phyloP scores from a whole-genome alignment of 768 basidiomycete genomes.

The Lentinula boryana region DNA sequence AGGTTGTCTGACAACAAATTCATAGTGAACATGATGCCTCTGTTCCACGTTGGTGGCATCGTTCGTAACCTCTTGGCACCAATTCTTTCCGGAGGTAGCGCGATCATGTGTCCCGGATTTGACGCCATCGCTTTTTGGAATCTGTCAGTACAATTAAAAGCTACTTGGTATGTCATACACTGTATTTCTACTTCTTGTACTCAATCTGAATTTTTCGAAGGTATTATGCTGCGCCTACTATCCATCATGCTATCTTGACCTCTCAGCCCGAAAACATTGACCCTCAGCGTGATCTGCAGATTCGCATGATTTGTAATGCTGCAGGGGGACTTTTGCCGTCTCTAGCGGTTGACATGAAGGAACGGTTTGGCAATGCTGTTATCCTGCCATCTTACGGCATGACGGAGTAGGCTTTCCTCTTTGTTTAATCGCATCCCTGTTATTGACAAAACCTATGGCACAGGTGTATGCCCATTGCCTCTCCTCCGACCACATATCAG shows the following conservation, averaged over 20 bases:
- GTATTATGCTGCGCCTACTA: conserved; percentile 46
- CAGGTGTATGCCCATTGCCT: conserved; percentile 47
- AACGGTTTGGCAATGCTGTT: conserved; percentile 39
- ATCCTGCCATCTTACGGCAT: conserved; percentile 60
- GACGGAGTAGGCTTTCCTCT: conserved; percentile 32
- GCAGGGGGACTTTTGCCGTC: conserved; percentile 51
- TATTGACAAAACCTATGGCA: conserved; percentile 5
- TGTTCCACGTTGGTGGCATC: conserved; percentile 58
- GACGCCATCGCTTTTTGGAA: conserved; percentile 48
- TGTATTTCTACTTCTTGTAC: background rate
- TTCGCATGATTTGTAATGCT: conserved; percentile 43
- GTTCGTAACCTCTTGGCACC: conserved; percentile 55
- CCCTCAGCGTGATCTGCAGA: conserved; percentile 27
- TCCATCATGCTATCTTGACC: conserved; percentile 43
- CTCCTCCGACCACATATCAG: conserved; percentile 34
- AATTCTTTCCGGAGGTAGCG: conserved; percentile 45
- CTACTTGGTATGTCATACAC: conserved; percentile 40
- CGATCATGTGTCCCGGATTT: conserved; percentile 52
- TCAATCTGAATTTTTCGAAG: conserved; percentile 18
- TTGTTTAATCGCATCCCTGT: background rate
- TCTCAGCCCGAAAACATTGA: conserved; percentile 26
- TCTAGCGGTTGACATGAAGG: conserved; percentile 40
- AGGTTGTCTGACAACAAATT: background rate
- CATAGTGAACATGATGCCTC: conserved; percentile 45
- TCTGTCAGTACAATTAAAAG: conserved; percentile 26